Evolutionary conservation across 2,329 filamentous ascomycete species (phyloP).

Genomic region (Neofusicoccum ribis): DNA sequence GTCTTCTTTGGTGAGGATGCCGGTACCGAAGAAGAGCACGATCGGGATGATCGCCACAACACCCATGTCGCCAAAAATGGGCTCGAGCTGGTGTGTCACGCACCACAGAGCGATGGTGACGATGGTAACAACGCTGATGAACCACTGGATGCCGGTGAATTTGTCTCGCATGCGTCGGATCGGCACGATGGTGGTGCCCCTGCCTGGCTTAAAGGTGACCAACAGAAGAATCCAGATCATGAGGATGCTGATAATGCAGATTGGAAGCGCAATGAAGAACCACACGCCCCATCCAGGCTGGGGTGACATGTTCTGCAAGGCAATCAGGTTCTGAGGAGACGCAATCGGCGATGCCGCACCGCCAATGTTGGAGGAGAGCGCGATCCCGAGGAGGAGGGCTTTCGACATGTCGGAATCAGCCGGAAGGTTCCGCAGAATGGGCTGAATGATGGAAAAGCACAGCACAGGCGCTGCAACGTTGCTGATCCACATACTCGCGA

Average conservation of each 20-base stretch:
- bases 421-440: conserved; percentile 89
- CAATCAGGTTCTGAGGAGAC: conserved; percentile 95
- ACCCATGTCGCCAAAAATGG: conserved; percentile 94
- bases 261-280: conserved; percentile 95
- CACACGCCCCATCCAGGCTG: conserved; percentile 90
- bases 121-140: conserved; percentile 81
- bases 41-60: conserved; percentile 96
- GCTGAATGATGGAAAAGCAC: conserved; percentile 97
- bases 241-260: conserved; percentile 84
- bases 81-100: conserved; percentile 82
- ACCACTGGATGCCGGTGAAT: conserved; percentile 89
- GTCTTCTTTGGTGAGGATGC: conserved; percentile 95
- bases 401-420: conserved; percentile 92
- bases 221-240: conserved; percentile 88
- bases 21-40: conserved; percentile 93
- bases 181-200: conserved; percentile 84
- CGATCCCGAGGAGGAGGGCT: conserved; percentile 91
- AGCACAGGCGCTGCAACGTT: conserved; percentile 96
- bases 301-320: conserved; percentile 91
- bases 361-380: conserved; percentile 90
- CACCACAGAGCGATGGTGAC: conserved; percentile 91
- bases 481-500: conserved; percentile 98
- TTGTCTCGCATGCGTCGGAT: conserved; percentile 86
- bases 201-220: conserved; percentile 79
- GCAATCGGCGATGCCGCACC: conserved; percentile 96